Evolutionary conservation across 2,329 filamentous ascomycete species (phyloP).

Genomic region (Capronia coronata): DNA sequence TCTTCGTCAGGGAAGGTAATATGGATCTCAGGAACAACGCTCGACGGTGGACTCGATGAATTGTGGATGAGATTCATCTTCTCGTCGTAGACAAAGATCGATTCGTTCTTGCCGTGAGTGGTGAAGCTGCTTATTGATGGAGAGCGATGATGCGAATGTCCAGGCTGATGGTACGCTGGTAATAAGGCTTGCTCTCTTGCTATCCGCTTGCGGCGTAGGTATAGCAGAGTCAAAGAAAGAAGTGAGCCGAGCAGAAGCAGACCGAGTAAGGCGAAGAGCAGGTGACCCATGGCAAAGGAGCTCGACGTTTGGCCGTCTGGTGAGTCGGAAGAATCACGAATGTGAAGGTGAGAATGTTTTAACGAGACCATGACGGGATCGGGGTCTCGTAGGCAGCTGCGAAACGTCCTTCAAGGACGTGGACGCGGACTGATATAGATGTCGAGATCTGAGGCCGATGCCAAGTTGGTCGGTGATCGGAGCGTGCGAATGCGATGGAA

Average conservation of each 20-base stretch:
- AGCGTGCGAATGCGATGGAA: constrained; percentile 8
- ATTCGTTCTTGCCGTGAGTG: constrained; percentile 54
- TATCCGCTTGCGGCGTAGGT: constrained; percentile 63
- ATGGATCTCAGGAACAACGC: constrained; percentile 90
- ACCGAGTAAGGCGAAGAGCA: constrained; percentile 72
- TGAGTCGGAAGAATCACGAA: constrained; percentile 29
- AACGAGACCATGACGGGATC: constrained; percentile 17
- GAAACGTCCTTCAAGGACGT: constrained; percentile 18
- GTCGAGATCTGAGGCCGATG: constrained; percentile 16
- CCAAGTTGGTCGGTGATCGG: constrained; percentile 17
- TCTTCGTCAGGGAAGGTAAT: constrained; percentile 98
- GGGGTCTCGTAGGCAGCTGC: constrained; percentile 7
- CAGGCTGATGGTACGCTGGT: constrained; percentile 61
- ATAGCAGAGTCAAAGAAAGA: constrained; percentile 60
- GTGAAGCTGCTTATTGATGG: constrained; percentile 50
- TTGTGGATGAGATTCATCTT: constrained; percentile 73
- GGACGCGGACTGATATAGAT: constrained; percentile 22
- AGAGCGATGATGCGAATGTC: constrained; percentile 50
- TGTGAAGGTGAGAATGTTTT: constrained; percentile 9
- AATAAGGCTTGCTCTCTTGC: constrained; percentile 49
- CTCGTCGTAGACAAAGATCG: constrained; percentile 69
- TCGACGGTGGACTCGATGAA: constrained; percentile 66
- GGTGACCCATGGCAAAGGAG: constrained; percentile 60
- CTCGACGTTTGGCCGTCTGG: constrained; percentile 44
- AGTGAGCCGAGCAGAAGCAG: constrained; percentile 67